Conservation (phyloP, 2,329 filamentous ascomycete species). For the Scedosporium dehoogii region DNA sequence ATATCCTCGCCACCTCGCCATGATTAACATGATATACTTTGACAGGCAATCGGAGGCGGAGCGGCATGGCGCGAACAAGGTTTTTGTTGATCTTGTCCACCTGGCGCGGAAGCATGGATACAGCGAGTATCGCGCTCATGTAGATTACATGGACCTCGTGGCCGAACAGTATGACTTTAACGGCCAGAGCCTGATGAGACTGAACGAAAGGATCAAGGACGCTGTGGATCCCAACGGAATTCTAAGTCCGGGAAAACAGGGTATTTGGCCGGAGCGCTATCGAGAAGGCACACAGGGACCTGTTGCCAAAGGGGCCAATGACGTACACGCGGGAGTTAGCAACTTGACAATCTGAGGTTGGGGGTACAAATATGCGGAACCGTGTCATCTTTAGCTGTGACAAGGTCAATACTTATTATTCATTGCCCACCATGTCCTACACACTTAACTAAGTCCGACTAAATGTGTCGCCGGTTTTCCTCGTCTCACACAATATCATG, state of each 20-base stretch:
- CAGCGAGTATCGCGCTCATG: slow-evolving; percentile 36
- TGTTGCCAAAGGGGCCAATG: neutral
- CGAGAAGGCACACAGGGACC: neutral
- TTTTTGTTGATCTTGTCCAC: slow-evolving; percentile 23
- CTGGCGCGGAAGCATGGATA: slow-evolving; percentile 29
- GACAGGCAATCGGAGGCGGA: slow-evolving; percentile 31
- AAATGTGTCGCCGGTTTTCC: no score
- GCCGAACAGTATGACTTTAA: slow-evolving; percentile 34
- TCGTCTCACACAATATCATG: no score
- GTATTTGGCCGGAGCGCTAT: slow-evolving; percentile 22
- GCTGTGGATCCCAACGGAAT: slow-evolving; percentile 31
- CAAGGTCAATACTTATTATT: no score
- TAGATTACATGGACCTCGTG: slow-evolving; percentile 37
- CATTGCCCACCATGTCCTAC: no score
- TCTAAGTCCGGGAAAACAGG: slow-evolving; percentile 24
- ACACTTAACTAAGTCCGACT: no score
- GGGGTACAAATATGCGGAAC: neutral
- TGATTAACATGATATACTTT: slow-evolving; percentile 40
- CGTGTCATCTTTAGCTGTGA: no score
- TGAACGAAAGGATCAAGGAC: slow-evolving; percentile 34
- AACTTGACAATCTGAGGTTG: neutral
- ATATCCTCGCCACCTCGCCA: slow-evolving; percentile 16
- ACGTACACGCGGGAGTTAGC: neutral
- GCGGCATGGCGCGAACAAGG: slow-evolving; percentile 14
- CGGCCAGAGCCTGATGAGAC: slow-evolving; percentile 27